A percentile compares a stretch with the other conserved stretches of the same genome.
These are phyloP conservation scores for Russula foetens DNA, from an alignment of 768 basidiomycete species.

Conservation along the genomic window DNA sequence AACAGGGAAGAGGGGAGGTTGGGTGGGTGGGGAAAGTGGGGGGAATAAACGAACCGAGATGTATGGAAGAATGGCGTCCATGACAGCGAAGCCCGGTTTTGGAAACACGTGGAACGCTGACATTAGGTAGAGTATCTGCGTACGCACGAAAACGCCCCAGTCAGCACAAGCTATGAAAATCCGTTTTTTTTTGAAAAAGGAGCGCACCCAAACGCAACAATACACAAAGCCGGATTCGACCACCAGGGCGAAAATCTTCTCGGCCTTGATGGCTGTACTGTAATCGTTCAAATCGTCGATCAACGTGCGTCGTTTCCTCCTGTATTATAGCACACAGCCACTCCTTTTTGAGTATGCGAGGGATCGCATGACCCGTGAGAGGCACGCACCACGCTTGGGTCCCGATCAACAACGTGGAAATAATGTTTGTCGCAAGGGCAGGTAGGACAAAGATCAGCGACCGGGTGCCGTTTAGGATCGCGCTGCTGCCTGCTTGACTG, in stretches of 20 bases:
- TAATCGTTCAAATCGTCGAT: background rate
- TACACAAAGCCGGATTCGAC: slow-evolving; percentile 12
- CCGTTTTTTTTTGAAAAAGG: background rate
- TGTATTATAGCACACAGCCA: background rate
- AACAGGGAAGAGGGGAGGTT: too few relatives aligned
- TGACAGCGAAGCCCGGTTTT: slow-evolving; percentile 1
- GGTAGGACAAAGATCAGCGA: slow-evolving; percentile 6
- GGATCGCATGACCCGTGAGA: too few relatives aligned
- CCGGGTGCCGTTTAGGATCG: background rate
- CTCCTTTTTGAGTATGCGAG: too few relatives aligned
- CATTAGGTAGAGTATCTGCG: slow-evolving; percentile 5
- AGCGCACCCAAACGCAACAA: slow-evolving; percentile 7
- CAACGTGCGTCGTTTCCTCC: slow-evolving; percentile 1
- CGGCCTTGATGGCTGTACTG: background rate
- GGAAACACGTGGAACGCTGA: background rate
- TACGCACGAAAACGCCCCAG: too few relatives aligned
- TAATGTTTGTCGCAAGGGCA: slow-evolving; percentile 3
- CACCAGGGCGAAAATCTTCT: slow-evolving; percentile 5
- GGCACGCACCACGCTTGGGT: slow-evolving; percentile 6
- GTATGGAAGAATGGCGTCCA: slow-evolving; percentile 8
- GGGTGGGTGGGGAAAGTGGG: too few relatives aligned
- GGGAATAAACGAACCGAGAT: background rate
- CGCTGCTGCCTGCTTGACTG: background rate
- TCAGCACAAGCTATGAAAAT: background rate
- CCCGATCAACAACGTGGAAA: slow-evolving; percentile 9